Base-by-base conservation (phyloP, 306 rosid genomes). In the Erythrophleum fordii region DNA sequence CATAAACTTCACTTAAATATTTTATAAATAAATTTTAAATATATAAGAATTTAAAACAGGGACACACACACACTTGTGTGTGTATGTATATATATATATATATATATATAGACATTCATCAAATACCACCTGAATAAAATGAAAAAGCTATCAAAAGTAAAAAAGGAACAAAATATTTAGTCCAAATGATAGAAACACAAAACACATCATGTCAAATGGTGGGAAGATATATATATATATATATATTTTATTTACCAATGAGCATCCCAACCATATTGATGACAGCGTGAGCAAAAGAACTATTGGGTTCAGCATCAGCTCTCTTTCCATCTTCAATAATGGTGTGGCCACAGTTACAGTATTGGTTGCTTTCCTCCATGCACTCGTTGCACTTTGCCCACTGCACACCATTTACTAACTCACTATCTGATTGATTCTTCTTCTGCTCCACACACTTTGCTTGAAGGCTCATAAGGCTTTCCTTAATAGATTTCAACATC, bases 231-330 rank as follows among this genome's bases (percentile, higher is more conserved):
- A 4, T 31, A 4, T 31, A 4, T 31, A 4, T 31, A 4, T 31
- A 4, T 31, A n/a, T 5, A 34, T 34, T 0, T 5, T 7, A 7
- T 37, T 5, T 82, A 92, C 97, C 97, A 74, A 90, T 83, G 82
- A 93, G 92, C 97, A 89, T 91, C 42, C 94, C 97, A 58, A 85
- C 90, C 97, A 93, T 93, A 78, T 93, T 93, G 79, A 91, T 78
- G 58, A 89, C 92, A 39, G 93, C 83, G 73, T 89, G 93, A 79
- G 75, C 64, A 66, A 88, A 86, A 77, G 92, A 89, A 73, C 93
- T 70, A 28, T 81, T 83, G 8, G 88, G 88, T 51, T 85, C 79
- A 59, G 81, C 81, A 64, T 79, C 80, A 48, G 12, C 26, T 9
- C 5, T 69, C 46, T 65, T 34, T 1, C 3, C 23, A 51, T 60